These are phyloP conservation scores for Silybum marianum DNA, from an alignment of 129 eudicot species.

Conservation along the genomic window DNA sequence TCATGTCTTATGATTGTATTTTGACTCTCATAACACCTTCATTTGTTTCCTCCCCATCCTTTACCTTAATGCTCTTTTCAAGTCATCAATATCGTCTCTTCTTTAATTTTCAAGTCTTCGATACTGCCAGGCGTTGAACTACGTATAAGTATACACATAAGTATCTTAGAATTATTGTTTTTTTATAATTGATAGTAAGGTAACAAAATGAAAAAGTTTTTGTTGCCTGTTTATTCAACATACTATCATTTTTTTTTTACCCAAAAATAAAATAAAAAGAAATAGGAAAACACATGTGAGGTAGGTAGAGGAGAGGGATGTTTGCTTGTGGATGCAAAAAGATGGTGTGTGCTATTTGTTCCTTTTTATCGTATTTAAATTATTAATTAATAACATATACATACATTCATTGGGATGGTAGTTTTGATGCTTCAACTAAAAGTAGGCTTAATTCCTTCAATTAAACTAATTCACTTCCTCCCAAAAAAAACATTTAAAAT, in stretches of 20 bases:
- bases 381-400: neutral
- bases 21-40: no score
- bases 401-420: constrained; percentile 50
- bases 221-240: no score
- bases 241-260: neutral
- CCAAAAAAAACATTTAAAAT: neutral
- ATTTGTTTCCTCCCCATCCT: no score
- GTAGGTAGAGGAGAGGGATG: neutral
- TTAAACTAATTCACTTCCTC: neutral
- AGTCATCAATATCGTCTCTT: no score
- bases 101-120: no score
- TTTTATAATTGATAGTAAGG: no score
- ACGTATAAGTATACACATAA: no score
- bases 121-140: no score
- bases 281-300: neutral
- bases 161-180: no score
- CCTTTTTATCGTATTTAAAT: neutral
- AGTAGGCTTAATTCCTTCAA: constrained; percentile 27
- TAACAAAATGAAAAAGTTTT: no score
- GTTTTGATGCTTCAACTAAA: constrained; percentile 40
- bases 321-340: neutral
- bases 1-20: no score
- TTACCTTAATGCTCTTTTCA: no score
- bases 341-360: neutral
- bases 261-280: neutral